These are phyloP conservation scores for Trichoderma cornu-damae DNA, from an alignment of 2,329 filamentous ascomycete species.

Conservation along the genomic window DNA sequence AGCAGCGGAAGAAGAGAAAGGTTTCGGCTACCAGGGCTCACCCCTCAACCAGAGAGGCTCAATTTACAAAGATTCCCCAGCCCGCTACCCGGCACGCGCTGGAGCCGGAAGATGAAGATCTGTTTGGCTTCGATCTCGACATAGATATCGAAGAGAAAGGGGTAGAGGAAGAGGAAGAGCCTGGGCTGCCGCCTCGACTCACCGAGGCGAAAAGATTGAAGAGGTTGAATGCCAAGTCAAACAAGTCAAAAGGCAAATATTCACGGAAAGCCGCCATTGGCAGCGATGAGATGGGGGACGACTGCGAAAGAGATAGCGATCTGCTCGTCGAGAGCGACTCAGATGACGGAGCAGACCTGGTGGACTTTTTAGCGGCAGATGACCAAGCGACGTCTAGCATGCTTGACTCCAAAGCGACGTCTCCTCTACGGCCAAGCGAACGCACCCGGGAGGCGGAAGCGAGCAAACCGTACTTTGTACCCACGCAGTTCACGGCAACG, in stretches of 20 bases:
- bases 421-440: slow-evolving; percentile 24
- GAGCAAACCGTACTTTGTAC: slow-evolving; percentile 36
- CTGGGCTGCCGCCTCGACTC: slow-evolving; percentile 6
- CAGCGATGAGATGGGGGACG: slow-evolving; percentile 47
- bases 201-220: slow-evolving; percentile 19
- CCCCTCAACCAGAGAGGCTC: neutral
- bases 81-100: neutral
- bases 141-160: slow-evolving; percentile 19
- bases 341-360: slow-evolving; percentile 45
- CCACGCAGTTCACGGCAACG: slow-evolving; percentile 35
- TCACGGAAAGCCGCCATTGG: slow-evolving; percentile 32
- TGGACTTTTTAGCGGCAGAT: slow-evolving; percentile 55
- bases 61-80: neutral
- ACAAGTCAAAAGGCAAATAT: slow-evolving; percentile 24
- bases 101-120: slow-evolving; percentile 22
- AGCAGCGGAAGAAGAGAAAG: slow-evolving; percentile 21
- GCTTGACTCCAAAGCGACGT: slow-evolving; percentile 30
- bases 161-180: slow-evolving; percentile 19
- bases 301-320: slow-evolving; percentile 48
- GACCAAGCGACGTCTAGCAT: slow-evolving; percentile 39
- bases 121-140: slow-evolving; percentile 19
- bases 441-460: slow-evolving; percentile 19
- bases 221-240: slow-evolving; percentile 25
- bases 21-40: neutral
- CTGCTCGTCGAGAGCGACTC: slow-evolving; percentile 43